Conservation (phyloP, 2,329 filamentous ascomycete species). For the Zasmidium citrigriseum region DNA sequence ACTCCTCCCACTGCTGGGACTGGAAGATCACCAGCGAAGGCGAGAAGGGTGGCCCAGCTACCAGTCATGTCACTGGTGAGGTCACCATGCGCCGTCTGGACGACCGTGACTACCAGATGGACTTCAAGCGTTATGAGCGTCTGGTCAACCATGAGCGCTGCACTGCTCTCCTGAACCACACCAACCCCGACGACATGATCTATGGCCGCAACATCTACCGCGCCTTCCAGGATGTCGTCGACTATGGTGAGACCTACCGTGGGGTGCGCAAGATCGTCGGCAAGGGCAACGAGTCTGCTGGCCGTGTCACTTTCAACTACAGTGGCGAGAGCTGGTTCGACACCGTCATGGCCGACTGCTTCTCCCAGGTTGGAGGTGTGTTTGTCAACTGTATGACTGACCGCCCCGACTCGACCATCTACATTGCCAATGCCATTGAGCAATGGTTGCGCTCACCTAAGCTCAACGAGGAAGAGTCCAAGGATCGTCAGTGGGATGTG, state of each 20-base stretch:
- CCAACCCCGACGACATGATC: not conserved
- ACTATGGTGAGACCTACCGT: not conserved
- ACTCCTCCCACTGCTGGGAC: not conserved
- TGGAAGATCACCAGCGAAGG: not conserved
- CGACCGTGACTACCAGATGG: not conserved
- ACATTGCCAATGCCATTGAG: not conserved
- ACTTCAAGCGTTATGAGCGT: not conserved
- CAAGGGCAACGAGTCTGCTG: not conserved
- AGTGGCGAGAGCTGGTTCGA: not conserved
- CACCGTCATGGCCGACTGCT: not conserved
- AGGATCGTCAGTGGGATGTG: slow-evolving; percentile 4
- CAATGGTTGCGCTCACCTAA: not conserved
- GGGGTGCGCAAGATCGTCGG: not conserved
- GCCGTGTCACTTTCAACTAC: not conserved
- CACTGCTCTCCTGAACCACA: not conserved
- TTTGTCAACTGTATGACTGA: not conserved
- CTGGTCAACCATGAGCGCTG: not conserved
- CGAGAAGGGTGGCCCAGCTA: not conserved
- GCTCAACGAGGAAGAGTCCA: not conserved
- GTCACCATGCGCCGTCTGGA: not conserved
- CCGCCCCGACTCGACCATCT: not conserved
- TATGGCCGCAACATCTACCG: not conserved
- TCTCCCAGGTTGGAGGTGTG: not conserved
- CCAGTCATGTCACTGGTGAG: not conserved
- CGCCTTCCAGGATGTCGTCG: not conserved